Conservation (phyloP, 2,329 filamentous ascomycete genomes). For the Monosporascus sp. region DNA sequence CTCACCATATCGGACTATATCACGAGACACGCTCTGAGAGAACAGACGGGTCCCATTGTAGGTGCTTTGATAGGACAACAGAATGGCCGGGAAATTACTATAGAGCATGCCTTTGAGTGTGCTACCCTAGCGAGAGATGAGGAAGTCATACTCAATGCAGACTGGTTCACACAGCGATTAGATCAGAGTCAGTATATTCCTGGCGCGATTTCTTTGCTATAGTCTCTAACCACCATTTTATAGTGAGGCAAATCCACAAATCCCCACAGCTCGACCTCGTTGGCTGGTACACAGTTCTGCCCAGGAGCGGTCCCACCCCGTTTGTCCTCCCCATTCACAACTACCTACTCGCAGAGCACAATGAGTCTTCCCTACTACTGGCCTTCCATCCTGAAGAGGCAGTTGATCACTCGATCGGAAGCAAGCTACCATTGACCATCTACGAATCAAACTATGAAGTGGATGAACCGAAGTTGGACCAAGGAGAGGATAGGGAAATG, state of each 20-base stretch:
- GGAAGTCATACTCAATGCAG: slow-evolving; percentile 56
- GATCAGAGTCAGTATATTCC: slow-evolving; percentile 66
- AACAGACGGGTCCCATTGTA: slow-evolving; percentile 69
- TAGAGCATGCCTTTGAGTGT: slow-evolving; percentile 91
- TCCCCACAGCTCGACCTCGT: slow-evolving; percentile 77
- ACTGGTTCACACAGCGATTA: slow-evolving; percentile 72
- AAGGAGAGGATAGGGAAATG: slow-evolving; percentile 65
- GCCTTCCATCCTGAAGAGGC: slow-evolving; percentile 72
- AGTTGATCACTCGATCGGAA: slow-evolving; percentile 53
- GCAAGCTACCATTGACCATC: slow-evolving; percentile 82
- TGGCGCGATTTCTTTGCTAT: neutral
- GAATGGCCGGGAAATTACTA: slow-evolving; percentile 81
- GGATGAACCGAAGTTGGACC: slow-evolving; percentile 48
- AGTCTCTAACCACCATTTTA: slow-evolving; percentile 9
- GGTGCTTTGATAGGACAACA: slow-evolving; percentile 90
- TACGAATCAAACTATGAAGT: slow-evolving; percentile 81
- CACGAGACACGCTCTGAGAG: slow-evolving; percentile 78
- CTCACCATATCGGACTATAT: slow-evolving; percentile 97
- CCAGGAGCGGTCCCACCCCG: slow-evolving; percentile 64
- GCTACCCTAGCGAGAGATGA: slow-evolving; percentile 50
- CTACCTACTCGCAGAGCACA: slow-evolving; percentile 68
- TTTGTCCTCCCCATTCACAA: slow-evolving; percentile 70
- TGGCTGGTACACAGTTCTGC: slow-evolving; percentile 83
- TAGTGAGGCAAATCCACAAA: slow-evolving; percentile 87
- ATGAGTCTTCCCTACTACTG: slow-evolving; percentile 82